Base-by-base conservation (phyloP, 108 stramenopile genomes). In the Fistulifera pelliculosa region DNA sequence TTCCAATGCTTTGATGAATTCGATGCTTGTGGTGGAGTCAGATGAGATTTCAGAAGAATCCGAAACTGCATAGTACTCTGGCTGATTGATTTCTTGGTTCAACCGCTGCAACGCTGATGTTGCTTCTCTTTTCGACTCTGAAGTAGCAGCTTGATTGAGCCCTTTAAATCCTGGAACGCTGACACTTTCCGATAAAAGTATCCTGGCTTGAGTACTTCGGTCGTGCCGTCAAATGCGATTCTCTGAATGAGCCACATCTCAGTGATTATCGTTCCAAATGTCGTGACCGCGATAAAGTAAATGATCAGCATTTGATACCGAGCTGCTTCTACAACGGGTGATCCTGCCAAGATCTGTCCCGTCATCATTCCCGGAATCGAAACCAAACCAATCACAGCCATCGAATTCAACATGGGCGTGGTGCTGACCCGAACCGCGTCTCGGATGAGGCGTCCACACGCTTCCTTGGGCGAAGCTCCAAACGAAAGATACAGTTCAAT, bases 311-410 rank as follows among this genome's bases (percentile, higher is more conserved):
- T 60, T 68, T 96, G 95, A 67, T 94, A 96, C 47, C 69, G 60
- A 14, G 95, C 95, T 12, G 92, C 92, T 55, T 90, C 79, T 11
- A 65, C 70, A 11, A 85, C 80, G 2, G 83, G 53, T 15, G 76
- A 66, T 23, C 95, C 92, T 1, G 88, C 87, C 23, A 96, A 65
- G 24, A 94, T 85, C 54, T 96, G 95, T 17, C 95, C 92, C 1
- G 92, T 94, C 95, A 96, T 96, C 92, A 96, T 96, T 10, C 95
- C 92, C 35, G 90, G 94, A 54, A 92, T 69, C 27, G 49, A 62
- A 39, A 69, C 61, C 11, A 94, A 47, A 10, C 94, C 94, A 60
- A 91, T 84, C 14, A 88, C 73, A 10, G 70, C 72, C 84, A 94
- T 85, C 8, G 54, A 39, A 53, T 94, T 94, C 7, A 94, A 55